phyloP scores from a whole-genome alignment of 192 early-diverging fungal species.

The Coemansia furcata region DNA sequence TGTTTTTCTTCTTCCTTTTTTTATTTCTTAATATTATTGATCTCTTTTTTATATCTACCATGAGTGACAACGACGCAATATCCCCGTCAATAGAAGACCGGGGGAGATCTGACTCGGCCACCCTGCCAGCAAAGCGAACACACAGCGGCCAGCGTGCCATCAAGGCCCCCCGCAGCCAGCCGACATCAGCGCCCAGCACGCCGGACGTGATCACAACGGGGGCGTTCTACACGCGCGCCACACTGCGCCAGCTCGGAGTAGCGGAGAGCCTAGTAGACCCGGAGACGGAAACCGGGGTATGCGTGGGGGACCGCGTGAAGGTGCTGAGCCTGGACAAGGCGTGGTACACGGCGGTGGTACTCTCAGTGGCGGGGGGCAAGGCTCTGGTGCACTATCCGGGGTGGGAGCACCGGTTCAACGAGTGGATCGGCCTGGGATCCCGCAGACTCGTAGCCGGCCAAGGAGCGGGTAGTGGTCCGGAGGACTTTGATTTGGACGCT shows the following conservation, averaged over 20 bases:
- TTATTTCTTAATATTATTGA: background rate
- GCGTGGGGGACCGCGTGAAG: constrained; percentile 29
- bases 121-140: constrained; percentile 6
- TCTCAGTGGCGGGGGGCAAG: constrained; percentile 21
- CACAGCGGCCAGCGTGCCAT: background rate
- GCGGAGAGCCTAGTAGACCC: constrained; percentile 10
- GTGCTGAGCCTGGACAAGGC: constrained; percentile 30
- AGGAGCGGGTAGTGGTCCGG: constrained; percentile 9
- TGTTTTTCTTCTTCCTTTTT: too few relatives aligned
- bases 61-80: background rate
- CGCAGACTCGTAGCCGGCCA: constrained; percentile 20
- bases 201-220: constrained; percentile 46
- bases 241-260: constrained; percentile 45
- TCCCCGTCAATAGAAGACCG: background rate
- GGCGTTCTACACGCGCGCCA: constrained; percentile 52
- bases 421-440: constrained; percentile 45
- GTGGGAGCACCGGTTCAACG: constrained; percentile 47
- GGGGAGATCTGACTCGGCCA: background rate
- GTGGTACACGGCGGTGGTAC: constrained; percentile 37
- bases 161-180: background rate
- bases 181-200: background rate
- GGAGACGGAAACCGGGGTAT: constrained; percentile 10
- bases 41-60: background rate
- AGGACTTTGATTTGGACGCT: constrained; percentile 20
- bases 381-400: constrained; percentile 39